phyloP scores from a whole-genome alignment of 225 moss, liverwort and hornwort species.

The Asterella californica region DNA sequence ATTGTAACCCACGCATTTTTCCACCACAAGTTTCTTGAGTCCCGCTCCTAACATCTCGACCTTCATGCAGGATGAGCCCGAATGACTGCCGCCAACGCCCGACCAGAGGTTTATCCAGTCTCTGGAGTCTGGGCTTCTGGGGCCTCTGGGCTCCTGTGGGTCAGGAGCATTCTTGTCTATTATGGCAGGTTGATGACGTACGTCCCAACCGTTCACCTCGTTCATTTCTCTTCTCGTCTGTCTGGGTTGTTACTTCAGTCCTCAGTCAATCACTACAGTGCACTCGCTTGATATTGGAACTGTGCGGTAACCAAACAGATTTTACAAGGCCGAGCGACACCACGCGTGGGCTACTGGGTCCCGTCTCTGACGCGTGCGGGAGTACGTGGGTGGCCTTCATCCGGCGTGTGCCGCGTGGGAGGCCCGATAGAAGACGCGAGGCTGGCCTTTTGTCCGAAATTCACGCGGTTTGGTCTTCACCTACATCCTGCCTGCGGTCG shows the following conservation, averaged over 20 bases:
- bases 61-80: background rate
- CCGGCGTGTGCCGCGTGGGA: background rate
- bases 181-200: background rate
- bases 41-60: background rate
- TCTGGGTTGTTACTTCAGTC: too few species aligned
- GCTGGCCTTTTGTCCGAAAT: background rate
- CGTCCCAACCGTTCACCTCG: background rate
- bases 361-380: background rate
- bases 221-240: background rate
- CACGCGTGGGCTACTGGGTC: background rate
- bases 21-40: background rate
- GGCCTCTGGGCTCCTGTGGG: background rate
- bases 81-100: background rate
- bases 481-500: background rate
- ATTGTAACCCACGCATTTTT: background rate
- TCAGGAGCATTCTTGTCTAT: background rate
- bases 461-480: background rate
- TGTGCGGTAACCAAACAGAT: background rate
- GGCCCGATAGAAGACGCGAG: background rate
- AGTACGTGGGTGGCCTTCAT: background rate
- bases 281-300: too few species aligned
- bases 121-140: background rate
- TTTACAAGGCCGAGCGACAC: background rate
- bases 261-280: too few species aligned
- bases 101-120: background rate